Conservation (phyloP, 2,329 filamentous ascomycete species). For the Meredithiella fracta region DNA sequence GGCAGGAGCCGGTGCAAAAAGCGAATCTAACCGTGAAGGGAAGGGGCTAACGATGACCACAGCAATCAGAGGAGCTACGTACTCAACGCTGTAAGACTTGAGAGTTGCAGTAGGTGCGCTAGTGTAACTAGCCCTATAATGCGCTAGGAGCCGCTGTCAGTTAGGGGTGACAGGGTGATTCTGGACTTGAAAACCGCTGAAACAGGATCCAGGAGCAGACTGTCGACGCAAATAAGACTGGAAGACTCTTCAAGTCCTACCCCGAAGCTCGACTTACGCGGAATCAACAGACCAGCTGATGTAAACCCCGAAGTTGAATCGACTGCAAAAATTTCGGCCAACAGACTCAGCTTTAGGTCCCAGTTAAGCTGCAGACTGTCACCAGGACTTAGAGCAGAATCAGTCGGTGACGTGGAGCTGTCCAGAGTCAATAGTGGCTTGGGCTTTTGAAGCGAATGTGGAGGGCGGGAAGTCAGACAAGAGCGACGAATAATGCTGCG, state of each 20-base stretch:
- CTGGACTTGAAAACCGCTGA: neutral
- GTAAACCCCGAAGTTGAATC: constrained; percentile 5
- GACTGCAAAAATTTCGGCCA: constrained; percentile 11
- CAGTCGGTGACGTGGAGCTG: neutral
- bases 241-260: neutral
- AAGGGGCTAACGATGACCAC: neutral
- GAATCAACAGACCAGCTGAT: constrained; percentile 6
- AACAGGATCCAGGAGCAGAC: neutral
- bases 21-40: neutral
- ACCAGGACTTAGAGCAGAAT: neutral
- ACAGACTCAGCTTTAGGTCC: constrained; percentile 12
- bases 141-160: neutral
- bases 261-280: constrained; percentile 6
- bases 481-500: neutral
- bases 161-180: neutral
- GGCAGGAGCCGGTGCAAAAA: neutral
- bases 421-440: constrained; percentile 6
- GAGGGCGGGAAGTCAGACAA: constrained; percentile 1
- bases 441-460: constrained; percentile 1
- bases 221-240: neutral
- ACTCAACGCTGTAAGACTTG: neutral
- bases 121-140: neutral
- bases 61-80: neutral
- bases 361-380: constrained; percentile 10
- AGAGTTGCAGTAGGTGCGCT: neutral